A percentile compares a stretch with the other conserved stretches of the same genome.
Conservation (phyloP, 1,139 yeast genomes). For the Magnusiomyces suaveolens region DNA sequence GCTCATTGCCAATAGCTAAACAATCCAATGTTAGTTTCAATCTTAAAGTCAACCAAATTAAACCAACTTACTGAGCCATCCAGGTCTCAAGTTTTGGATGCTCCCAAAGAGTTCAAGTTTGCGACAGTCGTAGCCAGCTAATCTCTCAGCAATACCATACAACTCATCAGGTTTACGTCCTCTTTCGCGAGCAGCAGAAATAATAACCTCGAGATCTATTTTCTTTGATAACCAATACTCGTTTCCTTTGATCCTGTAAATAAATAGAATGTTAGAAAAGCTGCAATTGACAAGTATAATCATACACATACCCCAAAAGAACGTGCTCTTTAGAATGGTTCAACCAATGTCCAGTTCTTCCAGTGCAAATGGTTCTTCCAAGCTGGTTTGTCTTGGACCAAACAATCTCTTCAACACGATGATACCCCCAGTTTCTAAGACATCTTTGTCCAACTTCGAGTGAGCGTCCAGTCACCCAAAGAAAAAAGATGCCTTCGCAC, state of each 20-base stretch:
- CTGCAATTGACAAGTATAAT: neutral
- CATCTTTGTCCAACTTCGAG: conserved; percentile 79
- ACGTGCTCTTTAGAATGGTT: conserved; percentile 91
- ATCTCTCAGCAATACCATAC: conserved; percentile 74
- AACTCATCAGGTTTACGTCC: conserved; percentile 83
- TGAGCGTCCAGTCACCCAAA: conserved; percentile 95
- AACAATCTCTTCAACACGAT: conserved; percentile 63
- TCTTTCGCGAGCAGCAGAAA: conserved; percentile 78
- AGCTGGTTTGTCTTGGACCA: conserved; percentile 90
- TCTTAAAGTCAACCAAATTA: neutral
- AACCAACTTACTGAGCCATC: conserved; percentile 53
- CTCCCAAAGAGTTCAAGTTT: conserved; percentile 86
- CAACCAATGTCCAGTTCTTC: conserved; percentile 94
- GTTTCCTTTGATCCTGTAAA: conserved; percentile 49
- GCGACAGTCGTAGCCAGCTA: conserved; percentile 66
- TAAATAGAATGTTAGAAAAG: neutral
- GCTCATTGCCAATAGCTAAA: conserved; percentile 65
- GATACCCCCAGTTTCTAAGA: conserved; percentile 72
- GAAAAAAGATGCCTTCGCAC: conserved; percentile 68
- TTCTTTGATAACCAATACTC: conserved; percentile 63
- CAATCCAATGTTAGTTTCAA: neutral
- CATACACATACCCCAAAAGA: conserved; percentile 48
- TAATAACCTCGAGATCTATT: conserved; percentile 66
- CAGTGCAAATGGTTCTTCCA: conserved; percentile 82
- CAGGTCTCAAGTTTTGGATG: conserved; percentile 73